Base-by-base conservation (phyloP, 1,284 basidiomycete species). In the Naganishia sp. region DNA sequence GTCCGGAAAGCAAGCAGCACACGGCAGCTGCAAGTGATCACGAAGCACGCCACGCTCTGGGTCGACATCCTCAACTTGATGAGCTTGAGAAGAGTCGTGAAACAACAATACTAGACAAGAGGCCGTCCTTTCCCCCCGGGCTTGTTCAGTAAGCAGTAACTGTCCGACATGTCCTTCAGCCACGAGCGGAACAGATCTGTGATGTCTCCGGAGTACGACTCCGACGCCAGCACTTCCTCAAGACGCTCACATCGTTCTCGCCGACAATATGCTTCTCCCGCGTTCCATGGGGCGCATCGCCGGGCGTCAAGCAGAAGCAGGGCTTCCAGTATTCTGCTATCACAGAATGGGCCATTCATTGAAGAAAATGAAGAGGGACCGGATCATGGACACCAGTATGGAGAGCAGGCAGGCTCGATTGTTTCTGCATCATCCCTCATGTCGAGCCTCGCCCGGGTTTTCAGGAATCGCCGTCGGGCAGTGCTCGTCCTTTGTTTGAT, bases 201-300 rank as follows among this genome's bases (percentile, higher is more conserved):
- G 11, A 47, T 13, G 6, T 41, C 57, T 5, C 13, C 21, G 7
- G 57, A 49, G 15, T 61, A 61, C 21, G 57, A 61, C 25, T 61
- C 57, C 4, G 57, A 61, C 23, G 57, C 31, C 32, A 61, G 57
- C 25, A 32, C 57, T 2, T 61, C 57, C 2, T 50, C 57, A 23
- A 49, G 35, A 49, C 47, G 32, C 2, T 51, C 57, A 9, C 32
- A 21, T 6, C 46, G 21, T 21, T 39, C 57, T 11, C 32, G 32
- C 23, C n/a, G 57, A 35, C 57, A 61, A 15, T 61, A 50, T 28
- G 47, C 35, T 9, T 39, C 35, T 39, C 35, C 35, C 4, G 35
- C 47, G 23, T 23, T 25, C 13, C 50, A 61, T 23, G 57, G 11
- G 2, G 32, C 39, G 23, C 57, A 61, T 28, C 47, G 57, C n/a